Conservation (phyloP, 441 rosid species). For the Croton setiger region DNA sequence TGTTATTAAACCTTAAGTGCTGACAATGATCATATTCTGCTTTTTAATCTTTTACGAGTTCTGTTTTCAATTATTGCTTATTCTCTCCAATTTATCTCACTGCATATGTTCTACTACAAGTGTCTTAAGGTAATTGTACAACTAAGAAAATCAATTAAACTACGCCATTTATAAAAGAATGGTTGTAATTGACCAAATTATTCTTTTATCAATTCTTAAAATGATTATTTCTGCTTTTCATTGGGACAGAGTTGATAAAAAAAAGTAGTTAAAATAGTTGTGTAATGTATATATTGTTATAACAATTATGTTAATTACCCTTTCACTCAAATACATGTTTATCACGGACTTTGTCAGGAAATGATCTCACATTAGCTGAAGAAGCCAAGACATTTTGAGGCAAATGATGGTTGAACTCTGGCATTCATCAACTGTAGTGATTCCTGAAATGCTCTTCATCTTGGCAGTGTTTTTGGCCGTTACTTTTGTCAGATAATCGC, state of each 20-base stretch:
- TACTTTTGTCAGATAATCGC: background rate
- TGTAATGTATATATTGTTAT: too few relatives aligned
- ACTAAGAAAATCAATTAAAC: too few relatives aligned
- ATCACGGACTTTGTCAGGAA: constrained; percentile 1
- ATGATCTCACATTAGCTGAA: background rate
- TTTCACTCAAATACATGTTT: too few relatives aligned
- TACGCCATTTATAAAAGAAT: too few relatives aligned
- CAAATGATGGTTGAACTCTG: background rate
- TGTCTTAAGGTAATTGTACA: too few relatives aligned
- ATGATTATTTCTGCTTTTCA: too few relatives aligned
- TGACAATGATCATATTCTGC: background rate
- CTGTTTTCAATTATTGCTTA: background rate
- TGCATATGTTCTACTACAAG: too few relatives aligned
- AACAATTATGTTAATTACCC: too few relatives aligned
- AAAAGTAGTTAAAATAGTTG: too few relatives aligned
- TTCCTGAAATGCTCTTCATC: background rate
- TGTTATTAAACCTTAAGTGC: background rate
- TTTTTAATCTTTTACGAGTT: background rate
- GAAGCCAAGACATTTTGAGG: background rate
- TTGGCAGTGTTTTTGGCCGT: background rate
- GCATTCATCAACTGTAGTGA: background rate
- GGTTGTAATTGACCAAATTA: too few relatives aligned
- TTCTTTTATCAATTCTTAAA: too few relatives aligned
- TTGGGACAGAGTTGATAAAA: too few relatives aligned
- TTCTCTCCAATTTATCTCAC: background rate